Evolutionary conservation across 2,329 filamentous ascomycete genomes (phyloP).

Genomic region (Fonsecaea pedrosoi): DNA sequence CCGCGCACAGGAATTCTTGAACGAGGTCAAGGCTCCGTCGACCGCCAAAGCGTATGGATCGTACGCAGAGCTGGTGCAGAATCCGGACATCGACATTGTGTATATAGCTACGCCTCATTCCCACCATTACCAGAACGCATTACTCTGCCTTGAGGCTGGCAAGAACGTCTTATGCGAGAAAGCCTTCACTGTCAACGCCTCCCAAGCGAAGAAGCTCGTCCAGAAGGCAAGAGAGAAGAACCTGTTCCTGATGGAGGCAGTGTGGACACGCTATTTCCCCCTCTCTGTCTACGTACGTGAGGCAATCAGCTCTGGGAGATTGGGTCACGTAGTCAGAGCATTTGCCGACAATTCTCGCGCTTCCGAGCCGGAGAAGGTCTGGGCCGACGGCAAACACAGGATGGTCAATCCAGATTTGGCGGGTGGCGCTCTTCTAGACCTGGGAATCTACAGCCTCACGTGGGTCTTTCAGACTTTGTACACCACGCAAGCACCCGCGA

Average conservation of each 20-base stretch:
- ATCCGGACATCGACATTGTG: constrained; percentile 72
- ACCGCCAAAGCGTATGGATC: constrained; percentile 72
- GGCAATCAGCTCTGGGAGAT: constrained; percentile 57
- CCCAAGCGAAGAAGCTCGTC: constrained; percentile 74
- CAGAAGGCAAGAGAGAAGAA: constrained; percentile 74
- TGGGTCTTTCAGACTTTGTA: constrained; percentile 72
- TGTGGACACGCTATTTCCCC: constrained; percentile 80
- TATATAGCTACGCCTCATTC: constrained; percentile 91
- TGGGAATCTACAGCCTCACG: constrained; percentile 86
- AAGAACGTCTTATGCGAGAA: constrained; percentile 93
- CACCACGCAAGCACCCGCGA: constrained; percentile 69
- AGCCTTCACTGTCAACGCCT: constrained; percentile 82
- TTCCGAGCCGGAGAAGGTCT: constrained; percentile 57
- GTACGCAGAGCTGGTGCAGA: constrained; percentile 79
- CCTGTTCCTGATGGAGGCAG: constrained; percentile 82
- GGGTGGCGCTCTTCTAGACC: constrained; percentile 79
- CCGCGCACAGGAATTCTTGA: constrained; percentile 74
- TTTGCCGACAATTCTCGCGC: constrained; percentile 54
- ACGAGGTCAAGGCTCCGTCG: constrained; percentile 70
- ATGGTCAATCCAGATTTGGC: constrained; percentile 86
- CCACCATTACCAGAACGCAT: constrained; percentile 89
- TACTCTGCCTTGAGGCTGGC: constrained; percentile 79
- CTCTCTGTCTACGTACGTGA: constrained; percentile 59
- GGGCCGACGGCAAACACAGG: constrained; percentile 61
- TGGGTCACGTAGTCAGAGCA: constrained; percentile 59